Evolutionary conservation across 2,329 filamentous ascomycete genomes (phyloP), one percentile per base, ranked within the genome.

Genomic region (Chalara sp.): DNA sequence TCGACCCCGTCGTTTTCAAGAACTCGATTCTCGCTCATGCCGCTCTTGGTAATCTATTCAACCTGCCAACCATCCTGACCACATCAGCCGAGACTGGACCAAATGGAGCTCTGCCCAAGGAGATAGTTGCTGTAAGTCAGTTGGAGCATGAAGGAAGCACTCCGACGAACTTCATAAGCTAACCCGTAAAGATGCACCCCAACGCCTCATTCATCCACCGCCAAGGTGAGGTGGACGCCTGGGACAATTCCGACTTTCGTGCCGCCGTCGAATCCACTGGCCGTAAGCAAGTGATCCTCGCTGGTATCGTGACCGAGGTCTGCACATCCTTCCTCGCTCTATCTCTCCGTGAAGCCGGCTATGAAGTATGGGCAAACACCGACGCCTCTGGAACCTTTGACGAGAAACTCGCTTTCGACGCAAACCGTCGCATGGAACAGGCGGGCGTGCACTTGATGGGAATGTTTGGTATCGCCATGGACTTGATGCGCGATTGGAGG

Each of bases 311-410:
- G 2, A 89, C 86, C 0, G 86, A 90, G 64, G 85, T 89, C 52
- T 89, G 84, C 74, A 87, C 83, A 28, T 73, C 85, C 0, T 89
- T 89, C 72, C 75, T 87, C 5, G 83, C 86, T 0, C 75, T 89
- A n/a, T 85, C 83, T 1, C 78, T 89, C 5, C 74, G 83, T 35
- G 77, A 81, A 11, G 84, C 80, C 42, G 86, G 86, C 30, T 90
- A 88, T 71, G 78, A 78, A 37, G 86, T 90, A 52, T 89, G 78
- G 71, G 84, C 83, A 59, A 87, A 88, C 68, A 76, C 83, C 48
- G 86, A 89, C 60, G 85, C 82, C 2, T 83, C 77, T 0, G 86
- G 84, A 1, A 89, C 86, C 1, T 81, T 81, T 21, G 79, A 76
- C 2, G 63, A 70, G 39, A 74, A 84, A 43, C 74, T 85, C 52